A percentile compares a stretch with the other conserved stretches of the same genome.
phyloP scores from a whole-genome alignment of 768 basidiomycete genomes.

The Mycena haematopus region DNA sequence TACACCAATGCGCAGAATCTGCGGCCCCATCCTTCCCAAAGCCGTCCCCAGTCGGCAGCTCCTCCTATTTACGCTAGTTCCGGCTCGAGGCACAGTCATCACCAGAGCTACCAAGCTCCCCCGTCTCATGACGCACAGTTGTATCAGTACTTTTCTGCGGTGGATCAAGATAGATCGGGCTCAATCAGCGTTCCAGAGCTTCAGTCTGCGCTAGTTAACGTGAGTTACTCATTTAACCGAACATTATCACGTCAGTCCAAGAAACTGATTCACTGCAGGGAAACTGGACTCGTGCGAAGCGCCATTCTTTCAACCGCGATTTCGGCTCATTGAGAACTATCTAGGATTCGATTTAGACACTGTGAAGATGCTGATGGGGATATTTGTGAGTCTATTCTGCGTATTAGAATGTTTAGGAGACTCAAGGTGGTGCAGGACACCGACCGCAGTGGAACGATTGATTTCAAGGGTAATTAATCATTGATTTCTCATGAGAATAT shows the following conservation, averaged over 20 bases:
- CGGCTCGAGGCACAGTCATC: constrained; percentile 27
- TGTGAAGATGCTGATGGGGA: constrained; percentile 86
- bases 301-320: not conserved
- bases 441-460: constrained; percentile 83
- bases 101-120: constrained; percentile 30
- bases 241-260: constrained; percentile 17
- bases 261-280: constrained; percentile 47
- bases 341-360: constrained; percentile 86
- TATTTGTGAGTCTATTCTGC: constrained; percentile 65
- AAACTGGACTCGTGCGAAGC: constrained; percentile 76
- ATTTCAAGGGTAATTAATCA: constrained; percentile 58
- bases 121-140: constrained; percentile 74
- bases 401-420: not conserved
- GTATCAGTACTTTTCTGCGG: constrained; percentile 76
- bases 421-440: constrained; percentile 58
- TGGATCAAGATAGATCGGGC: constrained; percentile 70
- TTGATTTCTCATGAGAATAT: not conserved
- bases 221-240: constrained; percentile 39
- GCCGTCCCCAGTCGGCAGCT: constrained; percentile 17
- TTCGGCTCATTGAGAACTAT: not conserved
- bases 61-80: constrained; percentile 29
- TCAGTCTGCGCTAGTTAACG: constrained; percentile 80
- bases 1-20: constrained; percentile 22
- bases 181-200: constrained; percentile 71
- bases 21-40: constrained; percentile 20